These are phyloP conservation scores for Hypsizygus marmoreus DNA, from an alignment of 768 basidiomycete species.

Conservation along the genomic window DNA sequence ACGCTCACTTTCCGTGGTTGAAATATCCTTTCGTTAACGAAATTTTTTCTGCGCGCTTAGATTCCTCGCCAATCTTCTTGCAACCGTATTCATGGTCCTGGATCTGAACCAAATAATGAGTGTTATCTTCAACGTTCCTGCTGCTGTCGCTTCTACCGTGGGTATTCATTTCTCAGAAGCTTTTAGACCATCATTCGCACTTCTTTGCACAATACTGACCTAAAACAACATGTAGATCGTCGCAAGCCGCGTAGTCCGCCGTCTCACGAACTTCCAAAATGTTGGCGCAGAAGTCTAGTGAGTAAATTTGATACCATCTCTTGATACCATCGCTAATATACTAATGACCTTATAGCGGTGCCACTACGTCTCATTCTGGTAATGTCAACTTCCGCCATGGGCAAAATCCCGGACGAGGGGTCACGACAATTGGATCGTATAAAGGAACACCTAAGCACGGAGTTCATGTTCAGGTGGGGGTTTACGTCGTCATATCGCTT, in stretches of 20 bases:
- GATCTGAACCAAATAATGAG: constrained; percentile 69
- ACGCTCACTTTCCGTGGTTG: constrained; percentile 23
- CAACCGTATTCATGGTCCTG: constrained; percentile 66
- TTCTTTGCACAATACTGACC: neutral
- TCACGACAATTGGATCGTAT: constrained; percentile 23
- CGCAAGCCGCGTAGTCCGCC: constrained; percentile 61
- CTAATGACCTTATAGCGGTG: constrained; percentile 17
- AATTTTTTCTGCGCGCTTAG: constrained; percentile 22
- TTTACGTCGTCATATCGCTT: neutral
- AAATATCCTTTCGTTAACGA: neutral
- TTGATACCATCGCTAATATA: too few relatives aligned
- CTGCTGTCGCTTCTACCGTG: constrained; percentile 55
- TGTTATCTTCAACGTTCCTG: constrained; percentile 66
- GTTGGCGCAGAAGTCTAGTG: constrained; percentile 48
- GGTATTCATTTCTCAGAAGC: constrained; percentile 16
- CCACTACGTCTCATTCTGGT: constrained; percentile 27
- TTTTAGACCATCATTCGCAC: neutral
- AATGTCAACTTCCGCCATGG: constrained; percentile 24
- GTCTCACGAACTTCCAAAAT: constrained; percentile 53
- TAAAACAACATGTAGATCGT: constrained; percentile 43
- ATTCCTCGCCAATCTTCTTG: constrained; percentile 44
- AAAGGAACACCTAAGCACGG: constrained; percentile 26
- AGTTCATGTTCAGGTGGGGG: constrained; percentile 48
- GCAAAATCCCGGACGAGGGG: constrained; percentile 14
- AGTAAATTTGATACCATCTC: too few relatives aligned